Base-by-base conservation (phyloP, 352 stramenopile species). In the Blastocystis sp. region DNA sequence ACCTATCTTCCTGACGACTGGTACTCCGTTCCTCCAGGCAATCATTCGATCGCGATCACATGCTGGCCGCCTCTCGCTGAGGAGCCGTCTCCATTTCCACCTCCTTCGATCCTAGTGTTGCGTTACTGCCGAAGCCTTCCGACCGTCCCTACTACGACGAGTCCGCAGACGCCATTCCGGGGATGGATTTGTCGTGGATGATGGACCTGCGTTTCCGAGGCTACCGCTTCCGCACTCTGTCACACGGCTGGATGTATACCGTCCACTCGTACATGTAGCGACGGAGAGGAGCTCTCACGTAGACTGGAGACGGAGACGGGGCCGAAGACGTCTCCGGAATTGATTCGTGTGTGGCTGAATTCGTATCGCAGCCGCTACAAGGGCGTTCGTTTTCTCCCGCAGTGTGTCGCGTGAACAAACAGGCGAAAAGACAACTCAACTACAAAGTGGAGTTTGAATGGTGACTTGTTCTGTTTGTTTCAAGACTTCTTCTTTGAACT, bases 401-500 rank as follows among this genome's bases (percentile, higher is more conserved):
- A n/a, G n/a, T n/a, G n/a, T n/a, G n/a, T n/a, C n/a, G n/a, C n/a
- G n/a, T n/a, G n/a, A n/a, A n/a, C n/a, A n/a, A n/a, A n/a, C n/a
- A n/a, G n/a, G n/a, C n/a, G n/a, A n/a, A n/a, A n/a, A n/a, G n/a
- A n/a, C 44, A 18, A 53, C 8, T 64, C 29, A 36, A 64, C 54
- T 64, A 36, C 67, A 78, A 4, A 78, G 51, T 32, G 67, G 67
- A 24, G 67, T 78, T 59, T 78, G 67, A 29, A 78, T 57, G 7
- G 36, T 56, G 1, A 56, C 16, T 24, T 61, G 6, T 8, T 27
- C 27, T 16, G 67, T 78, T 57, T 59, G 6, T 38, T 27, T 46
- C 48, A 61, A 11, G 16, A 84, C 48, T 44, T 84, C 73, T 18
- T 84, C 32, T 16, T 3, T 27, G 24, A 84, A 84, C 11, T 6